Percentiles rank a stretch among this genome's conserved stretches.
phyloP scores from a whole-genome alignment of 2,329 filamentous ascomycete genomes.

The Fusarium annulatum region DNA sequence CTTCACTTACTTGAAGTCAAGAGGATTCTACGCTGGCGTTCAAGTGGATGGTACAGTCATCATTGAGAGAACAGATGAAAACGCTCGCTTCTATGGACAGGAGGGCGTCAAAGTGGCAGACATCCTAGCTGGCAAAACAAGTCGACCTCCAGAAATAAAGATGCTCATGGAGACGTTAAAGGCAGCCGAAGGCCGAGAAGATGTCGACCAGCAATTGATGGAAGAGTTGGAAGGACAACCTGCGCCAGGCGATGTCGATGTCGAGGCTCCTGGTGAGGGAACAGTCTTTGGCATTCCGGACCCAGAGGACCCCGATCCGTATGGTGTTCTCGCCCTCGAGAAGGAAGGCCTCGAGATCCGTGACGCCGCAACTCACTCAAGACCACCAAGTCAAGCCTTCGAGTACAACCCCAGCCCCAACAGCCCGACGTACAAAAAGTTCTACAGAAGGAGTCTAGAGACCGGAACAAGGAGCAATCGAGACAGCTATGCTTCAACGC shows the following conservation, averaged over 20 bases:
- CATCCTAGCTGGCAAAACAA: slow-evolving; percentile 59
- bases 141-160: slow-evolving; percentile 40
- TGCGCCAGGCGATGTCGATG: slow-evolving; percentile 50
- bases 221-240: slow-evolving; percentile 50
- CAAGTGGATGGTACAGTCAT: slow-evolving; percentile 88
- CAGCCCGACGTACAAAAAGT: slow-evolving; percentile 52
- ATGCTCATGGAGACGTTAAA: slow-evolving; percentile 51
- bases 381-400: slow-evolving; percentile 51
- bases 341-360: slow-evolving; percentile 51
- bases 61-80: slow-evolving; percentile 84
- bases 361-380: slow-evolving; percentile 50
- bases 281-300: slow-evolving; percentile 53
- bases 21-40: slow-evolving; percentile 87
- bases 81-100: slow-evolving; percentile 83
- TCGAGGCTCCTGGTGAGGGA: slow-evolving; percentile 44
- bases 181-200: slow-evolving; percentile 48
- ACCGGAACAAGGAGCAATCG: slow-evolving; percentile 34
- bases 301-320: slow-evolving; percentile 53
- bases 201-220: slow-evolving; percentile 49
- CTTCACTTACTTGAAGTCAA: slow-evolving; percentile 81
- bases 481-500: slow-evolving; percentile 33
- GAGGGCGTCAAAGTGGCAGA: slow-evolving; percentile 59
- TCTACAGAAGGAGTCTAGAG: slow-evolving; percentile 47
- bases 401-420: slow-evolving; percentile 51
- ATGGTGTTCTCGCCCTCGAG: slow-evolving; percentile 51